Percentiles rank a stretch among this genome's conserved stretches.
phyloP scores from a whole-genome alignment of 345 rosid genomes.

The Linum trigynum region DNA sequence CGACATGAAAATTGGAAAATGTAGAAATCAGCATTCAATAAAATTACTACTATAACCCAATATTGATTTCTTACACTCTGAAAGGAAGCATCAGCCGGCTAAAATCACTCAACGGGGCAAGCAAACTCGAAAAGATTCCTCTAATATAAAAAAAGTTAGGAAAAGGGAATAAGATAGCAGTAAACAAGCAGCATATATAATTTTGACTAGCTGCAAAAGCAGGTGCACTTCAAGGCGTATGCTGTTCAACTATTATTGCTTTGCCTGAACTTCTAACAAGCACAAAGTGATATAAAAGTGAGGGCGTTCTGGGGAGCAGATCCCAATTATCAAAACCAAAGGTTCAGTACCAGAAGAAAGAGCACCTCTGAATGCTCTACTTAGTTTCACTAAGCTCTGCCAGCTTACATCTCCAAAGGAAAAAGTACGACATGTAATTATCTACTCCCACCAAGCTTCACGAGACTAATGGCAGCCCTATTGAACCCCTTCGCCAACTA shows the following conservation, averaged over 20 bases:
- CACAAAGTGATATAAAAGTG: too few species aligned
- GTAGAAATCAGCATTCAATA: background rate
- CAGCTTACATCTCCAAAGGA: too few species aligned
- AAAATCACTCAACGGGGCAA: background rate
- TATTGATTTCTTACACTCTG: background rate
- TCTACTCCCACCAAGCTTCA: too few species aligned
- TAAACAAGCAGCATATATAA: too few species aligned
- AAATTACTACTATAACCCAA: slow-evolving; percentile 3
- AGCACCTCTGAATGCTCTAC: background rate
- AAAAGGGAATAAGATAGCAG: background rate
- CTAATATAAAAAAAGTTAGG: background rate
- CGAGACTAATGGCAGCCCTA: too few species aligned
- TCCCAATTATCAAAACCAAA: background rate
- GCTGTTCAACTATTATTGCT: background rate
- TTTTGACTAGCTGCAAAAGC: too few species aligned
- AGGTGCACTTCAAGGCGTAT: too few species aligned
- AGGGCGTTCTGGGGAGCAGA: background rate
- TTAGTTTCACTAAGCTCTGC: background rate
- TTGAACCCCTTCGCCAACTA: too few species aligned
- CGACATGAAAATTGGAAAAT: background rate
- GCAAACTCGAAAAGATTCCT: background rate
- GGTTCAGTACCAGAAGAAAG: background rate
- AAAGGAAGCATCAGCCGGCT: too few species aligned
- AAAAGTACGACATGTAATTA: too few species aligned
- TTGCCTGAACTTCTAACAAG: background rate